Evolutionary conservation across 202 grass and related monocot species (phyloP).

Genomic region (Panicum virgatum): DNA sequence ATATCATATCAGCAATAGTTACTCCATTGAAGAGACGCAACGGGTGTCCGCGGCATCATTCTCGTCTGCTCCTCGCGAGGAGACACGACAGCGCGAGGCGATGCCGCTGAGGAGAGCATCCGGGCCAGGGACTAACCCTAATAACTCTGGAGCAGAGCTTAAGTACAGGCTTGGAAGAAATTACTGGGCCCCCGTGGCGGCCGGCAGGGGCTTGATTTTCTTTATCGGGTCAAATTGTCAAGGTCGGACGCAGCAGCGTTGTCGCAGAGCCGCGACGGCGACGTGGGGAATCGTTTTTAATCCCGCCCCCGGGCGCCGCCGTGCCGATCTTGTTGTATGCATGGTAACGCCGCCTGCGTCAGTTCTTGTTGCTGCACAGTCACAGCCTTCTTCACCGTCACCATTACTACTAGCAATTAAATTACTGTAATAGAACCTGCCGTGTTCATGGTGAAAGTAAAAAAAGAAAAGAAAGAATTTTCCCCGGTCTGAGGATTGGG

Average conservation of each 20-base stretch:
- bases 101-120: not conserved
- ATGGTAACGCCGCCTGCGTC: not conserved
- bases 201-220: not conserved
- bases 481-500: not conserved
- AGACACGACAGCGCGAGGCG: not conserved
- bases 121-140: not conserved
- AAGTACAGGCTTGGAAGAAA: not conserved
- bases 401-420: no score
- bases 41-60: constrained; percentile 32
- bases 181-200: constrained; percentile 29
- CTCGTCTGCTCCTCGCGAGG: constrained; percentile 29
- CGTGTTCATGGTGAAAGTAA: not conserved
- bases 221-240: constrained; percentile 27
- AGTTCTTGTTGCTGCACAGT: not conserved
- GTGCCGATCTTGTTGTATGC: not conserved
- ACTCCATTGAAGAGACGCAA: constrained; percentile 16
- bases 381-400: not conserved
- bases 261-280: not conserved
- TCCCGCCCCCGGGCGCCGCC: not conserved
- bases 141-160: not conserved
- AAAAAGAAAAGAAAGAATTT: not conserved
- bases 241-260: constrained; percentile 4
- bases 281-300: not conserved
- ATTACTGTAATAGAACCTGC: not conserved
- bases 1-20: not conserved